Base-by-base conservation (phyloP, 495 filamentous ascomycete species). In the Neurospora sp. region DNA sequence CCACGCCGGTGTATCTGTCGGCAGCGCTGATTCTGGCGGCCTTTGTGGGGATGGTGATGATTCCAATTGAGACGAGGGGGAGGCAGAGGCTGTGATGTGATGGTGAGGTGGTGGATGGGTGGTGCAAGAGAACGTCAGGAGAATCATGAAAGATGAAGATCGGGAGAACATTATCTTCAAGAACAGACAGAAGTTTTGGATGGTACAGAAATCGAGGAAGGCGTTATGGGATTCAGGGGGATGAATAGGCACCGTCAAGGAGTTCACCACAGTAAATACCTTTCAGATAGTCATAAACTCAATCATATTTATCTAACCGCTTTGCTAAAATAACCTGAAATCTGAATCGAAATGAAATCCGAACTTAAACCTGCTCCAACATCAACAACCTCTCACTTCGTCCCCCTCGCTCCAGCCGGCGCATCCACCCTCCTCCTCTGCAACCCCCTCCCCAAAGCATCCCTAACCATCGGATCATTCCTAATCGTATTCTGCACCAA, bases 41-140 rank as follows among this genome's bases (percentile, higher is more conserved):
- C 0, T 91, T 90, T 34, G 74, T 89, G 42, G 81, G 90, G 66
- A 90, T 91, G 70, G 73, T 90, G 34, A 69, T 88, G 69, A 82
- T 94, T 76, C 93, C 93, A 7, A 93, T 92, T 79, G 93, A 95
- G 84, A 90, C 90, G 13, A 81, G 87, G 72, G 93, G 92, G 1
- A 89, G 89, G 81, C 88, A 90, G 40, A 89, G 90, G 81, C 78
- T 93, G 71, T 93, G 75, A 83, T 59, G 1, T 42, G 24, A n/a
- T n/a, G 39, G 31, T 39, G 43, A 34, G 13, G 43, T 62, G 5
- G 0, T 66, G 28, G 28, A 9, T 31, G 15, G 28, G 15, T 17
- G 54, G 54, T 62, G 24, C 11, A 59, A 62, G 5, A 13, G 45
- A 54, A 24, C 10, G 45, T 24, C 10, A 5, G 21, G 11, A 11